Percentiles rank a stretch among this genome's conserved stretches.
These are phyloP conservation scores for Kwoniella shivajii DNA, from an alignment of 1,284 basidiomycete species.

Conservation along the genomic window DNA sequence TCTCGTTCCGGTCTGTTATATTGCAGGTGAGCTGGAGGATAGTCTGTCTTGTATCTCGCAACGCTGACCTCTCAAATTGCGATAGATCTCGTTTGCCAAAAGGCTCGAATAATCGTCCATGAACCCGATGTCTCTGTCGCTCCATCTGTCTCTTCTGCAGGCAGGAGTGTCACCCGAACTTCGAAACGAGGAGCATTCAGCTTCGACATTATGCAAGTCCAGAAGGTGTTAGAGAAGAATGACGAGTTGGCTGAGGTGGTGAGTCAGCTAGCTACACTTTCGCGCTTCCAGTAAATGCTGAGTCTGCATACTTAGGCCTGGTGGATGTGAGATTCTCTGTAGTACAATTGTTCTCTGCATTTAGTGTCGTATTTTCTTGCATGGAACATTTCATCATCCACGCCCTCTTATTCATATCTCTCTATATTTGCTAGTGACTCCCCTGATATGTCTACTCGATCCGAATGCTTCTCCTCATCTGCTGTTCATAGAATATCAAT, in stretches of 20 bases:
- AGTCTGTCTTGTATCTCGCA: background rate
- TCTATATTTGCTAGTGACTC: too few species aligned
- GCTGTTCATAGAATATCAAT: too few species aligned
- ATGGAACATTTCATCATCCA: too few species aligned
- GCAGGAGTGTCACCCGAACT: constrained; percentile 9
- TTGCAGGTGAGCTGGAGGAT: constrained; percentile 53
- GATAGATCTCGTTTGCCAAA: constrained; percentile 47
- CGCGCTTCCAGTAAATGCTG: too few species aligned
- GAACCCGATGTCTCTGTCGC: constrained; percentile 26
- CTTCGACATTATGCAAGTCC: constrained; percentile 40
- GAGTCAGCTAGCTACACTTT: constrained; percentile 8
- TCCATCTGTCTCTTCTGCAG: constrained; percentile 37
- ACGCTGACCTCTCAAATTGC: background rate
- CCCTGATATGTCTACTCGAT: too few species aligned
- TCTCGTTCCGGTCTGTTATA: constrained; percentile 55
- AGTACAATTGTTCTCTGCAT: too few species aligned
- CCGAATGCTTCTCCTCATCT: too few species aligned
- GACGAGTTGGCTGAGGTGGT: constrained; percentile 41
- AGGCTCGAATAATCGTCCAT: constrained; percentile 46
- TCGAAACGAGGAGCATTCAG: constrained; percentile 12
- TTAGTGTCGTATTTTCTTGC: background rate
- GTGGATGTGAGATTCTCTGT: constrained; percentile 46
- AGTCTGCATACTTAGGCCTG: constrained; percentile 25
- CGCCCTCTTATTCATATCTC: too few species aligned
- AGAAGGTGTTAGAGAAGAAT: constrained; percentile 40